Base-by-base conservation (phyloP, 1,284 basidiomycete genomes). In the Afroboletus lepidellus region DNA sequence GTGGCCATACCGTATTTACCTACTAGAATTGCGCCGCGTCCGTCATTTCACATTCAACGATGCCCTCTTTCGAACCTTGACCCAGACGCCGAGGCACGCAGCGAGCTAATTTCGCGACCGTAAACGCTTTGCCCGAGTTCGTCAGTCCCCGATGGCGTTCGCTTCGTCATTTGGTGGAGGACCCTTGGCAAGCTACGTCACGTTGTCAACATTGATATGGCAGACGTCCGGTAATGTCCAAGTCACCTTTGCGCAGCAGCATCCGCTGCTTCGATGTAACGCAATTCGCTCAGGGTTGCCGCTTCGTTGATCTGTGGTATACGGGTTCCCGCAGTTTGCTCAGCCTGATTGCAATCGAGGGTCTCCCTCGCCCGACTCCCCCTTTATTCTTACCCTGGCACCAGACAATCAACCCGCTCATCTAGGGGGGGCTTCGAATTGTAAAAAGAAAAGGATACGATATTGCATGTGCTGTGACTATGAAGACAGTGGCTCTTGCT, bases 401-500 rank as follows among this genome's bases (percentile, higher is more conserved):
- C 51, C 58, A 59, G 42, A 25, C 41, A 11, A 37, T n/a, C 42
- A 9, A 45, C 47, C 48, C 41, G 41, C 48, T 36, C 37, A 41
- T 49, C 41, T 11, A 44, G 23, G 24, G 32, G 51, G 27, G 23
- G 2, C n/a, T 42, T 51, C 3, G 18, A 50, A 54, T 67, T 59
- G 45, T 52, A 55, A 60, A 54, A 33, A 56, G 7, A 38, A 48
- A 29, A 43, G 11, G 20, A 58, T 36, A 51, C 48, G 41, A 45
- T 53, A 53, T 36, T 54, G 50, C 41, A 64, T 67, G 57, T 18
- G 48, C 38, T 46, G 33, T 51, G 52, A 43, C 54, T 58, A 62
- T 55, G 66, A 56, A 69, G 67, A 66, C 54, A 62, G 42, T 48
- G 51, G 48, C 21, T 54, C 37, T 59, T 52, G 41, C 48, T 53